Evolutionary conservation across 345 rosid species (phyloP).

Genomic region (Salix viminalis): DNA sequence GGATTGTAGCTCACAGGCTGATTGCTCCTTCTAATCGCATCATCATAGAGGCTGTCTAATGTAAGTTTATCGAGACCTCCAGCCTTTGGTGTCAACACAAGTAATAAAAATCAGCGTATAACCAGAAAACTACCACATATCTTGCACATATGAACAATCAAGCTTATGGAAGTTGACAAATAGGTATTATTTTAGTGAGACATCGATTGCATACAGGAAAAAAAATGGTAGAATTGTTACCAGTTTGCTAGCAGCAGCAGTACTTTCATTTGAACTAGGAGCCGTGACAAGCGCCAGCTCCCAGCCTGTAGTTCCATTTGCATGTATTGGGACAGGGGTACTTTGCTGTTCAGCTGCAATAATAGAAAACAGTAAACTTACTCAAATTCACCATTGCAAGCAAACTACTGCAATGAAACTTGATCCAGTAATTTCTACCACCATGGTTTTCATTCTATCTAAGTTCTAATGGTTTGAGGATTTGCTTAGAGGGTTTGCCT

Average conservation of each 20-base stretch:
- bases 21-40: conserved; percentile 77
- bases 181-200: neutral
- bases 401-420: neutral
- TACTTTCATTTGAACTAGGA: conserved; percentile 77
- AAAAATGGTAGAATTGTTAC: conserved; percentile 29
- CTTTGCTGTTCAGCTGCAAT: conserved; percentile 57
- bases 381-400: neutral
- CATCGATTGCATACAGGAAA: neutral
- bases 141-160: neutral
- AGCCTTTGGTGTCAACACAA: conserved; percentile 41
- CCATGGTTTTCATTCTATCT: neutral
- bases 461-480: neutral
- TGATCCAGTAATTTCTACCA: neutral
- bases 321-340: conserved; percentile 37
- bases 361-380: conserved; percentile 16
- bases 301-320: conserved; percentile 71
- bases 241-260: conserved; percentile 70
- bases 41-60: conserved; percentile 90
- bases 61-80: conserved; percentile 96
- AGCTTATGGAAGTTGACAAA: neutral
- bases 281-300: conserved; percentile 90
- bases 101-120: neutral
- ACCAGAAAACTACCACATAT: neutral
- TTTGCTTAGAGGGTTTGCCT: neutral
- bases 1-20: conserved; percentile 77